Evolutionary conservation across 495 filamentous ascomycete genomes (phyloP), one percentile per base, ranked within the genome.

Genomic region (Hypoxylon trugodes): DNA sequence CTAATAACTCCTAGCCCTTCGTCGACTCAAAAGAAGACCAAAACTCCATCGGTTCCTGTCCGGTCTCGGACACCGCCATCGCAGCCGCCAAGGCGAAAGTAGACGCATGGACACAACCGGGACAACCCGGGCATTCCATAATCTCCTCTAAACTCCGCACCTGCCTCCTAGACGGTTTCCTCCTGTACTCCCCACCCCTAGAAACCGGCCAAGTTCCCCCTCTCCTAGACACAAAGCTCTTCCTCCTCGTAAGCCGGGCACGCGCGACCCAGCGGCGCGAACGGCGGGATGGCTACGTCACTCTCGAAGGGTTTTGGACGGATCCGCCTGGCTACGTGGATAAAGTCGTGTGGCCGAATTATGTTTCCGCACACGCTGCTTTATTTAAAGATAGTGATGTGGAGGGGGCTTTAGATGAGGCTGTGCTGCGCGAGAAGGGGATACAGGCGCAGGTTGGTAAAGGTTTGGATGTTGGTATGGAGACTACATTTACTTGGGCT

Each of bases 311-410:
- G 12, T 97, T 96, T 77, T 98, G 94, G 95, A 82, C 84, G 15
- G 95, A 98, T 73, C 95, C 95, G 1, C 90, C 90, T 1, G 93
- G 91, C 0, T 98, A 97, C 75, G 92, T 97, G 40, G 95, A 98
- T 66, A 83, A 89, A 75, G 83, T 98, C 53, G 95, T 98, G 2
- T 98, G 95, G 95, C 93, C 93, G 22, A 90, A 92, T 59, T 98
- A 96, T 73, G 90, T 89, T 16, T 78, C 80, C 64, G 83, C 89
- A 71, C 92, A 98, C 77, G 73, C 77, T 52, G 92, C 87, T 78
- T 74, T 97, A 64, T 90, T 97, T 73, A 65, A 87, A 56, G 77
- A 77, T 16, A 86, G 83, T 2, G 81, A 90, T 72, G 87, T 88
- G 0, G 81, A 88, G 41, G 83, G 80, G 2, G 59, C 68, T 45